Evolutionary conservation across 768 basidiomycete genomes (phyloP).

Genomic region (Hygrocybe coccinea): DNA sequence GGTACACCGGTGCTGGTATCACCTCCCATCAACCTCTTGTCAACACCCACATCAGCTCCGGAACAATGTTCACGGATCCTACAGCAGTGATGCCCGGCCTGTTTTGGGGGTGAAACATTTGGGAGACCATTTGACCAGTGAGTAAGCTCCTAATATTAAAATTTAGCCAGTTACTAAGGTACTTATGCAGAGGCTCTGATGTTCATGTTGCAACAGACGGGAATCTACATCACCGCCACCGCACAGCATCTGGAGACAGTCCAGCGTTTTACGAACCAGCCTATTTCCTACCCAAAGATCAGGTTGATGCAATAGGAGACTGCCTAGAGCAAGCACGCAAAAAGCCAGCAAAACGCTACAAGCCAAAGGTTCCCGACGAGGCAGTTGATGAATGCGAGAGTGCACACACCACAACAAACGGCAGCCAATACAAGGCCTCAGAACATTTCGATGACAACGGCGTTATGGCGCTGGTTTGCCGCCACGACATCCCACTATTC

Average conservation of each 20-base stretch:
- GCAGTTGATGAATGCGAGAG: slow-evolving; percentile 35
- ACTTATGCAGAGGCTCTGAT: slow-evolving; percentile 1
- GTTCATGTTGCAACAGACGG: slow-evolving; percentile 13
- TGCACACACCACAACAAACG: slow-evolving; percentile 19
- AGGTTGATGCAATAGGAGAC: slow-evolving; percentile 29
- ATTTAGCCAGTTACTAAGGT: background rate
- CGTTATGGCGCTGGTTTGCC: slow-evolving; percentile 35
- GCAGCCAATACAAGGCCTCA: slow-evolving; percentile 27
- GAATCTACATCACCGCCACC: slow-evolving; percentile 38
- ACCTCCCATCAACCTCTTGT: background rate
- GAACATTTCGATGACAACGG: background rate
- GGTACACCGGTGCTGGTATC: background rate
- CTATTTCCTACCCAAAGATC: slow-evolving; percentile 30
- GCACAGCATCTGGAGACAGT: slow-evolving; percentile 25
- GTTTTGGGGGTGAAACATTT: slow-evolving; percentile 1
- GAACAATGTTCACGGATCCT: slow-evolving; percentile 1
- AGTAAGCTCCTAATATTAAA: background rate
- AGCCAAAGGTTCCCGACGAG: slow-evolving; percentile 25
- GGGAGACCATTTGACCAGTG: slow-evolving; percentile 2
- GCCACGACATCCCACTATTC: slow-evolving; percentile 34
- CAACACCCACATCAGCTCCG: background rate
- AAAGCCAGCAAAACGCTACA: background rate
- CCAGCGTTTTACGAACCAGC: slow-evolving; percentile 29
- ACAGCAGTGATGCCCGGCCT: slow-evolving; percentile 1
- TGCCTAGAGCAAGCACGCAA: slow-evolving; percentile 23